Conservation (phyloP, 768 basidiomycete species). For the Russula sp. region DNA sequence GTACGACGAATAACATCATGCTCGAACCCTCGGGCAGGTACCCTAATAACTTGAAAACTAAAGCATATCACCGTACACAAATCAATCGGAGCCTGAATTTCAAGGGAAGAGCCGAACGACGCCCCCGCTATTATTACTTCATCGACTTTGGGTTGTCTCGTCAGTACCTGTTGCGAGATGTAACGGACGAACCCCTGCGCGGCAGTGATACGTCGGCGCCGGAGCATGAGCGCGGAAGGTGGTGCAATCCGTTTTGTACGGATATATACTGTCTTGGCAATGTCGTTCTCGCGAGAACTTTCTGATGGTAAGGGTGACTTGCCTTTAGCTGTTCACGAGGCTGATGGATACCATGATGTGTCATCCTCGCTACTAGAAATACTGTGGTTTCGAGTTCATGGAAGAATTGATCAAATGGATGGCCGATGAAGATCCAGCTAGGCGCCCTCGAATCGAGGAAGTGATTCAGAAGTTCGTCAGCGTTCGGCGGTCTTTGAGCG, state of each 20-base stretch:
- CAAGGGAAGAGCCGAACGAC: background rate
- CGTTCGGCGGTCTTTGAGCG: background rate
- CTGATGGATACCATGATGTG: background rate
- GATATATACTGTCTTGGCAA: background rate
- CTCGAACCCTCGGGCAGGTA: background rate
- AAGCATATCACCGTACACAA: background rate
- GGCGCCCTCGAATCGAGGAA: background rate
- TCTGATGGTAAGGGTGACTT: background rate
- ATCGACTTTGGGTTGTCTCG: background rate
- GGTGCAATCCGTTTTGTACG: background rate
- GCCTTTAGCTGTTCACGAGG: too few relatives aligned
- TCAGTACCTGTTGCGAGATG: background rate
- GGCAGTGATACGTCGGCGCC: background rate
- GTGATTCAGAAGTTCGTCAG: background rate
- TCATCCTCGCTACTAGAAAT: background rate
- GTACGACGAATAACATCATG: background rate
- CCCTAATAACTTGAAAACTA: too few relatives aligned
- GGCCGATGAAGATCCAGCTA: background rate
- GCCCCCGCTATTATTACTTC: background rate
- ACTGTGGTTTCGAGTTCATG: background rate
- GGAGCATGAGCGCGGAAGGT: background rate
- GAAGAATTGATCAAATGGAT: background rate
- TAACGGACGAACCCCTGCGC: background rate
- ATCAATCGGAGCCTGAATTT: background rate
- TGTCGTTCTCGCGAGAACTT: background rate